Base-by-base conservation (phyloP, 805 yeast species). In the Sungouiozyma ichnusensis region DNA sequence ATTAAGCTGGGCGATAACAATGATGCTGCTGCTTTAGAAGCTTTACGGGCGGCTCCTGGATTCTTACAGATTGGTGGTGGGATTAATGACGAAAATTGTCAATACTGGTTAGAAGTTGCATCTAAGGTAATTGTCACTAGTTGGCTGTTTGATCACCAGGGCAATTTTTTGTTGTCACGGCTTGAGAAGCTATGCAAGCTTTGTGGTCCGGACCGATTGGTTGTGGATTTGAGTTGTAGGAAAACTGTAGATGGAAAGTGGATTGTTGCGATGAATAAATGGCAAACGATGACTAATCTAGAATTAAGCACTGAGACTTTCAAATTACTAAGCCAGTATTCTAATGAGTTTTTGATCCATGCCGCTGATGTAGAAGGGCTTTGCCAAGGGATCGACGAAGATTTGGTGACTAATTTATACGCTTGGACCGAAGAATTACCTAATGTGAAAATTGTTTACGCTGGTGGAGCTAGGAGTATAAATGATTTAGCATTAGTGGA, bases 301-400 rank as follows among this genome's bases (percentile, higher is more conserved):
- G 72, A 65, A 42, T 67, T 92, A 41, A 68, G 67, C 38, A 58
- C 62, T 39, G 73, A 72, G 19, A 72, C 82, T 20, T 72, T 92
- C 45, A 57, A 52, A 3, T 46, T 62, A 37, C 69, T 92, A 33
- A 63, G 80, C 7, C 43, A 67, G 38, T 85, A 81, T 63, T 85
- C 97, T 53, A 73, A 77, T 48, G 98, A 92, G 64, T 85, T 90
- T 55, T 66, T 92, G 41, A 81, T 92, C 15, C 99, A 92, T 65
- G 98, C 98, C 3, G 99, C 98, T 0, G 98, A 92, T 62, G 97
- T 92, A 3, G 99, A 92, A 63, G 99, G 99, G 0, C 69, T 92
- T 15, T 92, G 98, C 60, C 73, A 77, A 35, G 99, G 99, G 1
- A 84, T 92, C 29, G 99, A 92, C 55, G 79, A 79, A 55, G 74